Conservation (phyloP, 306 rosid species). For the Notholithocarpus densiflorus region DNA sequence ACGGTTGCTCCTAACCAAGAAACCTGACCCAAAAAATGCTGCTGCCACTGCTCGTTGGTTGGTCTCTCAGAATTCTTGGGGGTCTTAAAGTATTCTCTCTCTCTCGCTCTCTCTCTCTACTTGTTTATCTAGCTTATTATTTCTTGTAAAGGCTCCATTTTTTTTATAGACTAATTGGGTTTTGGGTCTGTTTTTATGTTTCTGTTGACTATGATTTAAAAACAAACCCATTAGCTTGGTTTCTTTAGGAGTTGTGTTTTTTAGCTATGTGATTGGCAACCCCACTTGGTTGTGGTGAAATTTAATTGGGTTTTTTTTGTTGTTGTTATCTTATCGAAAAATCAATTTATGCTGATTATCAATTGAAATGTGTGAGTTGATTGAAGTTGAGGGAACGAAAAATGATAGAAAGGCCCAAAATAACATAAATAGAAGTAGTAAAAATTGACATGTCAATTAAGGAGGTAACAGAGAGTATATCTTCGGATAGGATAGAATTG, state of each 20-base stretch:
- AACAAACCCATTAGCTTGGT: not conserved
- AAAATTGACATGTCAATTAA: too few relatives aligned
- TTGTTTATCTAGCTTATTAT: not conserved
- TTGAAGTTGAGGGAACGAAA: too few relatives aligned
- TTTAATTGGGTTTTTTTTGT: not conserved
- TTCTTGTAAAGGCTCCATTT: not conserved
- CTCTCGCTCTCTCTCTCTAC: not conserved
- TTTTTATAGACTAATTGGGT: too few relatives aligned
- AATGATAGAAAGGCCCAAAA: too few relatives aligned
- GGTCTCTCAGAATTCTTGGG: constrained; percentile 76
- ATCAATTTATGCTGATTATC: not conserved
- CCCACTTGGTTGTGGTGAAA: not conserved
- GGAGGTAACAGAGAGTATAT: too few relatives aligned
- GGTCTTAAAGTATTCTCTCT: constrained; percentile 55
- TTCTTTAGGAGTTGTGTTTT: not conserved
- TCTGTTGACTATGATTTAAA: not conserved
- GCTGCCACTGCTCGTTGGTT: constrained; percentile 91
- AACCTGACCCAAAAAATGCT: constrained; percentile 71
- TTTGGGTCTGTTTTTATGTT: not conserved
- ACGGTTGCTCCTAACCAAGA: constrained; percentile 33
- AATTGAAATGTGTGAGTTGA: not conserved
- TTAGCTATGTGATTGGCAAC: not conserved
- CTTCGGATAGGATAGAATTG: too few relatives aligned
- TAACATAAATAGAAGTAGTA: too few relatives aligned
- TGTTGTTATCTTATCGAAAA: not conserved